Conservation (phyloP, 257 asterid species). For the Solanum boliviense region DNA sequence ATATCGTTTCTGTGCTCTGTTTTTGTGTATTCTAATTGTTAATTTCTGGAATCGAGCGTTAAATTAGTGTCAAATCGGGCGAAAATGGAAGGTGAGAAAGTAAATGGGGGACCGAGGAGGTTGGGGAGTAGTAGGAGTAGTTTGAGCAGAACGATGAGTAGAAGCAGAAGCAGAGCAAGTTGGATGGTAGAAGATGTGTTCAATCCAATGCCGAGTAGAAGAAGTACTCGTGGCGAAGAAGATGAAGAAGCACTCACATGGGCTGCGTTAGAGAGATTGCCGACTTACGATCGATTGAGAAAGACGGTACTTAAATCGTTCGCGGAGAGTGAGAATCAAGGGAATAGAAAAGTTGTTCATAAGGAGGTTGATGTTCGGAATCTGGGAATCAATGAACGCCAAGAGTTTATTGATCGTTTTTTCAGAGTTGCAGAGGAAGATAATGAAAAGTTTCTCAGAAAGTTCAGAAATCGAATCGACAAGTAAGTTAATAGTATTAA, state of each 20-base stretch:
- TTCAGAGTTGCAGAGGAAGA: slow-evolving; percentile 54
- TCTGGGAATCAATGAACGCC: slow-evolving; percentile 27
- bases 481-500: slow-evolving; percentile 20
- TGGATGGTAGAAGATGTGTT: slow-evolving; percentile 53
- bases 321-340: slow-evolving; percentile 4
- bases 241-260: slow-evolving; percentile 83
- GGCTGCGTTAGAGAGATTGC: slow-evolving; percentile 87
- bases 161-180: slow-evolving; percentile 17
- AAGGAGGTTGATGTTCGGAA: slow-evolving; percentile 37
- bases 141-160: slow-evolving; percentile 20
- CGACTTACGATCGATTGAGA: slow-evolving; percentile 70
- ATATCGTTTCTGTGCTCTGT: background rate
- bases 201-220: slow-evolving; percentile 15
- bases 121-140: slow-evolving; percentile 21
- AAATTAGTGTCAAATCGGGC: background rate
- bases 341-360: slow-evolving; percentile 8
- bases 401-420: slow-evolving; percentile 34
- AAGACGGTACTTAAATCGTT: slow-evolving; percentile 41
- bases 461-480: slow-evolving; percentile 35
- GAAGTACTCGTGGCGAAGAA: slow-evolving; percentile 42
- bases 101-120: slow-evolving; percentile 16
- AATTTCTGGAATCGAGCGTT: background rate
- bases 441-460: slow-evolving; percentile 34
- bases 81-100: slow-evolving; percentile 1
- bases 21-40: background rate